Percentiles rank a stretch among this genome's conserved stretches.
These are phyloP conservation scores for Plasmodium vivax DNA, from an alignment of 169 alveolate genomes.

Conservation along the genomic window DNA sequence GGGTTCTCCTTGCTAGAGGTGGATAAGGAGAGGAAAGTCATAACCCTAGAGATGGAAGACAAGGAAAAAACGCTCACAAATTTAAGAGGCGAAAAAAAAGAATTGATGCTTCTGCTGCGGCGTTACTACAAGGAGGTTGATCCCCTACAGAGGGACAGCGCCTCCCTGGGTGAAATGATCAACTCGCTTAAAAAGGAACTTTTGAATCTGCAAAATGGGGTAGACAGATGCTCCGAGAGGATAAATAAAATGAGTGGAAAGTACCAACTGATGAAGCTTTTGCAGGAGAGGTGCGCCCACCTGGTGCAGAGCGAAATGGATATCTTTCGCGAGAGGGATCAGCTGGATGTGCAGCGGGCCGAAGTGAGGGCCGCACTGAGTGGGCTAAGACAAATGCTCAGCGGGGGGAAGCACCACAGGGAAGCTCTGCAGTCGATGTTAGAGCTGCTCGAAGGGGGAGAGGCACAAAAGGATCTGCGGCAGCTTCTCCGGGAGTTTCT, in stretches of 20 bases:
- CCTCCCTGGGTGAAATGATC: not conserved
- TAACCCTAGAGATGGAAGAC: slow-evolving; percentile 12
- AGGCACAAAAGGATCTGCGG: not conserved
- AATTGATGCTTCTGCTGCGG: not conserved
- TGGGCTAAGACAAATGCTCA: not conserved
- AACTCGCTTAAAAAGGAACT: not conserved
- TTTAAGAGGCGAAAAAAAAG: slow-evolving; percentile 22
- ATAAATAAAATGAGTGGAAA: slow-evolving; percentile 18
- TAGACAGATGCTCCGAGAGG: not conserved
- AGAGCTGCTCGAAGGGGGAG: not conserved
- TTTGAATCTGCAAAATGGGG: not conserved
- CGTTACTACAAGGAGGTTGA: slow-evolving; percentile 1
- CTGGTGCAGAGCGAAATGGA: slow-evolving; percentile 1
- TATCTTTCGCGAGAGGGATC: not conserved
- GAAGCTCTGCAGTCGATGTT: not conserved
- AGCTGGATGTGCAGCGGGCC: not conserved
- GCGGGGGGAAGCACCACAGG: not conserved
- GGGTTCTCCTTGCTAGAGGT: not conserved
- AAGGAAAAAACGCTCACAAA: not conserved
- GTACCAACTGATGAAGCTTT: not conserved
- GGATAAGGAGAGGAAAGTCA: not conserved
- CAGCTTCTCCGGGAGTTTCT: not conserved
- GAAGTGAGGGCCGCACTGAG: not conserved
- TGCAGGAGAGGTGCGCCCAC: not conserved
- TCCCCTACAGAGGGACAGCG: not conserved